A percentile compares a stretch with the other conserved stretches of the same genome.
Conservation (phyloP, 371 early-diverging fungal genomes). For the Mucor piriformis region DNA sequence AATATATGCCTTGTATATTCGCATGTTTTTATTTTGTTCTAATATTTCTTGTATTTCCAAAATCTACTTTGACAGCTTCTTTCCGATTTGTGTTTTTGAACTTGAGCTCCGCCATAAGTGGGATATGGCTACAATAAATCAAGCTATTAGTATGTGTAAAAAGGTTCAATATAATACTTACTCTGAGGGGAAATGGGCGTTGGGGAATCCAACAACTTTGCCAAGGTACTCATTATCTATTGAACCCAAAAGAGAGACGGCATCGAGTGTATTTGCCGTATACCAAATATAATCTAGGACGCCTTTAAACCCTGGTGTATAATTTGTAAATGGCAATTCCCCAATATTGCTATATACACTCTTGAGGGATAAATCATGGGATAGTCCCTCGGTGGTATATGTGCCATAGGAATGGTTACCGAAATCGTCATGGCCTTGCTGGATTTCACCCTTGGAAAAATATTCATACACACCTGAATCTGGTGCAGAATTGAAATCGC, state of each 20-base stretch:
- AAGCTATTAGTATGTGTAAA: neutral
- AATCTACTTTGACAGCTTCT: neutral
- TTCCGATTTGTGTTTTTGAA: constrained; percentile 18
- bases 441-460: constrained; percentile 68
- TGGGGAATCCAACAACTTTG: constrained; percentile 93
- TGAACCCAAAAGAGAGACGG: constrained; percentile 84
- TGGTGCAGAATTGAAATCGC: constrained; percentile 97
- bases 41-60: neutral
- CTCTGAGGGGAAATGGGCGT: constrained; percentile 92
- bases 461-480: constrained; percentile 94
- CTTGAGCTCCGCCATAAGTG: constrained; percentile 63
- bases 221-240: constrained; percentile 83
- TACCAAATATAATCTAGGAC: constrained; percentile 99
- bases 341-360: constrained; percentile 79
- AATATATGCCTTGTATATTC: no score
- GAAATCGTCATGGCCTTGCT: constrained; percentile 86
- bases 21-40: neutral
- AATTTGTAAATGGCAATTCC: constrained; percentile 94
- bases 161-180: constrained; percentile 41
- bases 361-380: constrained; percentile 79
- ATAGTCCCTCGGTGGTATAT: constrained; percentile 84
- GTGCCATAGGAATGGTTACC: constrained; percentile 80
- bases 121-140: constrained; percentile 47
- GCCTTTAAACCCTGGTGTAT: constrained; percentile 89
- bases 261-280: constrained; percentile 72